Evolutionary conservation across 495 filamentous ascomycete genomes (phyloP).

Genomic region (Hypomontagnella monticulosa): DNA sequence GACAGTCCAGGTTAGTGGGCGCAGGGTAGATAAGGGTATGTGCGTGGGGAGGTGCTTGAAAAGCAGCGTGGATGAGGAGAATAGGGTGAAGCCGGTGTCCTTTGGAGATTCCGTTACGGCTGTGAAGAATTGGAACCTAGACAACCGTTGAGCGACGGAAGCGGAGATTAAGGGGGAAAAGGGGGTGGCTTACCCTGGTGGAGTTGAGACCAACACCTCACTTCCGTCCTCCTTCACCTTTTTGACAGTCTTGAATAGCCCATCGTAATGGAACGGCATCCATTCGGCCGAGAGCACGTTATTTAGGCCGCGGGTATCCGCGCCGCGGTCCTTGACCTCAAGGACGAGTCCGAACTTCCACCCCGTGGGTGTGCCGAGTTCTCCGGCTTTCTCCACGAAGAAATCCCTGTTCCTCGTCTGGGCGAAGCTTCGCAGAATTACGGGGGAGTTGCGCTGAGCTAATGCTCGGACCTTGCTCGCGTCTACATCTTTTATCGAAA

Average conservation of each 20-base stretch:
- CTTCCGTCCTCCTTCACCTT: constrained; percentile 46
- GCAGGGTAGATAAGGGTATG: constrained; percentile 51
- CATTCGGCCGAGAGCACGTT: constrained; percentile 62
- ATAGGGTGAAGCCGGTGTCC: constrained; percentile 61
- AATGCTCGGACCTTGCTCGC: constrained; percentile 60
- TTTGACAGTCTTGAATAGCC: constrained; percentile 61
- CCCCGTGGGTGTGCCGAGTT: constrained; percentile 55
- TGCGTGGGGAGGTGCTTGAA: constrained; percentile 58
- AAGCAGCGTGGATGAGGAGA: constrained; percentile 60
- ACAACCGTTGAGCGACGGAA: background rate
- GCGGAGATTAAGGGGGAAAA: background rate
- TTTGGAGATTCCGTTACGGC: constrained; percentile 58
- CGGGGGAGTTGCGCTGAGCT: constrained; percentile 59
- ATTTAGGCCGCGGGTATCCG: constrained; percentile 49
- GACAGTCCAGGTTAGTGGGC: constrained; percentile 54
- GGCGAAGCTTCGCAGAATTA: constrained; percentile 63
- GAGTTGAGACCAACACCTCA: constrained; percentile 37
- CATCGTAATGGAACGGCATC: constrained; percentile 68
- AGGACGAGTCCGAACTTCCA: constrained; percentile 63
- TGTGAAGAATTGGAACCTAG: constrained; percentile 63
- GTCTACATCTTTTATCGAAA: constrained; percentile 50
- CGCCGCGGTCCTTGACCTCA: constrained; percentile 58
- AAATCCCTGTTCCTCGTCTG: constrained; percentile 55
- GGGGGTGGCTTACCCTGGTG: constrained; percentile 33
- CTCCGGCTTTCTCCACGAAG: constrained; percentile 55